A percentile compares a stretch with the other conserved stretches of the same genome.
These are phyloP conservation scores for Actinomucor elegans DNA, from an alignment of 371 early-diverging fungal species.

Conservation along the genomic window DNA sequence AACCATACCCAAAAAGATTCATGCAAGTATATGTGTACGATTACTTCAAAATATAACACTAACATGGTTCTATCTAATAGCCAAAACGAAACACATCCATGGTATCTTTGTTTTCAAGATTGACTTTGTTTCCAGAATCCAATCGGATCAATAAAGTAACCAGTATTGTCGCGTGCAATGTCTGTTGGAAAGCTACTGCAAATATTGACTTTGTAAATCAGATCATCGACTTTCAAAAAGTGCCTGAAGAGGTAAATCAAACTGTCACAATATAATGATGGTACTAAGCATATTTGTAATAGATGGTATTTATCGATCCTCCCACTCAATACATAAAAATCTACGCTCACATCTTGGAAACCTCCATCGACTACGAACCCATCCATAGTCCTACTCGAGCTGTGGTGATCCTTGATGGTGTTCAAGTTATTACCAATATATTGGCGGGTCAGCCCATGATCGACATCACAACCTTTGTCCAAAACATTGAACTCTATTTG, in stretches of 20 bases:
- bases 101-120: conserved; percentile 52
- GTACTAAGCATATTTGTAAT: too few relatives aligned
- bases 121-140: conserved; percentile 36
- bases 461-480: conserved; percentile 38
- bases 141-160: conserved; percentile 54
- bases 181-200: conserved; percentile 46
- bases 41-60: background rate
- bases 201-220: conserved; percentile 46
- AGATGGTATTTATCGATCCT: conserved; percentile 48
- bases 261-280: too few relatives aligned
- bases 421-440: conserved; percentile 55
- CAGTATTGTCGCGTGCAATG: conserved; percentile 49
- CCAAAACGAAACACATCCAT: conserved; percentile 41
- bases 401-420: conserved; percentile 50
- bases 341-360: conserved; percentile 46
- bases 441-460: conserved; percentile 52
- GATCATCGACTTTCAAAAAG: conserved; percentile 44
- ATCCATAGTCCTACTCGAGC: conserved; percentile 47
- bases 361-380: conserved; percentile 59
- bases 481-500: conserved; percentile 39
- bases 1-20: conserved; percentile 49
- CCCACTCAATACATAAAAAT: conserved; percentile 52
- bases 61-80: conserved; percentile 5
- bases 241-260: conserved; percentile 50
- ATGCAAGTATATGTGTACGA: conserved; percentile 33